Evolutionary conservation across 306 rosid species (phyloP).

Genomic region (Echinosophora koreensis): DNA sequence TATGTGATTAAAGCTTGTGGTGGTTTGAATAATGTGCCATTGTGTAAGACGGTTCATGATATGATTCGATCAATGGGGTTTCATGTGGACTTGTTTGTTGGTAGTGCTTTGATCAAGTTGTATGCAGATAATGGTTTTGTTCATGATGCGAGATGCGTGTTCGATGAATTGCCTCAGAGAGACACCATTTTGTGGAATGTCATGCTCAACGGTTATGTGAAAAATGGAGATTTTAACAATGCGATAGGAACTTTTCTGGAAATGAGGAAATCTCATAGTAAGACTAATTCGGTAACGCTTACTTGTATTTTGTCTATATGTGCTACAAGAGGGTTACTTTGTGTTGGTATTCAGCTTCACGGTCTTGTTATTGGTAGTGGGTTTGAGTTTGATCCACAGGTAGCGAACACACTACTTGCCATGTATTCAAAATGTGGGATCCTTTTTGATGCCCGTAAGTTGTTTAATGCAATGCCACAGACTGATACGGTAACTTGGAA

Average conservation of each 20-base stretch:
- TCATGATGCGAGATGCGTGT: conserved; percentile 65
- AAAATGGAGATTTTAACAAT: conserved; percentile 59
- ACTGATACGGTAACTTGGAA: conserved; percentile 78
- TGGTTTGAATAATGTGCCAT: conserved; percentile 62
- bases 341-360: conserved; percentile 77
- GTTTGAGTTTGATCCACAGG: conserved; percentile 62
- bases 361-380: conserved; percentile 69
- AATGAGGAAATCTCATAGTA: conserved; percentile 56
- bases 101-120: conserved; percentile 75
- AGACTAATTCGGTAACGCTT: conserved; percentile 67
- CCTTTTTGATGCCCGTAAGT: conserved; percentile 56
- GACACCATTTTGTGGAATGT: conserved; percentile 83
- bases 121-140: conserved; percentile 71
- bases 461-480: conserved; percentile 62
- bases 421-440: conserved; percentile 73
- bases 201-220: conserved; percentile 77
- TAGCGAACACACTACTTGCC: conserved; percentile 69
- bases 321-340: conserved; percentile 60
- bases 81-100: conserved; percentile 69
- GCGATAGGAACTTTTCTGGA: conserved; percentile 60
- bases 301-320: conserved; percentile 68
- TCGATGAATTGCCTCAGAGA: conserved; percentile 70
- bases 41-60: conserved; percentile 67
- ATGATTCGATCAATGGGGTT: conserved; percentile 58
- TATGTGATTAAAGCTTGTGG: conserved; percentile 82